phyloP scores from a whole-genome alignment of 2,329 filamentous ascomycete genomes.

The Scleromitrula shiraiana region DNA sequence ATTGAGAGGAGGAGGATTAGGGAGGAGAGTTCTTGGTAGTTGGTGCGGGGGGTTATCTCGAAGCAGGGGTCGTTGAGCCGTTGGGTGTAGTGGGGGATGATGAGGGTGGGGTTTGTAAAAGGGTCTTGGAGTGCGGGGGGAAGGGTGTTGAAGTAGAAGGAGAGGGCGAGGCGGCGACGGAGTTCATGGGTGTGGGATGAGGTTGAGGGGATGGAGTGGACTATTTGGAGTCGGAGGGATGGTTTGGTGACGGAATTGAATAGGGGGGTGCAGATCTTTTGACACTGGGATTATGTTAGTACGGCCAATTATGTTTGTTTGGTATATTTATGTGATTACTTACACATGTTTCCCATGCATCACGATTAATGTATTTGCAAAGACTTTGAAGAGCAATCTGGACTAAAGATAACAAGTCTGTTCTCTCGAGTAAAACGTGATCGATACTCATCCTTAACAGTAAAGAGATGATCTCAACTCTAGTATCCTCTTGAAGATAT shows the following conservation, averaged over 20 bases:
- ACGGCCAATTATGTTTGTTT: too few relatives aligned
- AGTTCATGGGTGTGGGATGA: constrained; percentile 48
- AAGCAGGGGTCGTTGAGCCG: constrained; percentile 44
- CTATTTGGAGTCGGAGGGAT: constrained; percentile 47
- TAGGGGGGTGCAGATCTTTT: constrained; percentile 40
- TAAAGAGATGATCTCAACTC: constrained; percentile 35
- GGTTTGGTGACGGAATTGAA: constrained; percentile 39
- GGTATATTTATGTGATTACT: too few relatives aligned
- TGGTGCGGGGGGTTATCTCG: constrained; percentile 43
- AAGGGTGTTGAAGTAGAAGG: constrained; percentile 51
- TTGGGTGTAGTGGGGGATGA: constrained; percentile 37
- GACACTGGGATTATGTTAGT: constrained; percentile 35
- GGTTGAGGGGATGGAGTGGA: constrained; percentile 50
- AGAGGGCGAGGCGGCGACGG: constrained; percentile 56
- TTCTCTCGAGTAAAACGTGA: constrained; percentile 37
- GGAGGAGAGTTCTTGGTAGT: constrained; percentile 63
- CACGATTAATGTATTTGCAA: constrained; percentile 34
- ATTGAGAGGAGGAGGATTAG: constrained; percentile 64
- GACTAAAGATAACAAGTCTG: constrained; percentile 34
- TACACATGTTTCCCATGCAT: constrained; percentile 33
- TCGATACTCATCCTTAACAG: constrained; percentile 51
- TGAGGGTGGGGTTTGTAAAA: constrained; percentile 34
- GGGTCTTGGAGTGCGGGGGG: constrained; percentile 34
- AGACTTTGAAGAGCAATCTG: constrained; percentile 39
- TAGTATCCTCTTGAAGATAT: constrained; percentile 20